Base-by-base conservation (phyloP, 164 flowering plant species). In the Aristolochia californica region DNA sequence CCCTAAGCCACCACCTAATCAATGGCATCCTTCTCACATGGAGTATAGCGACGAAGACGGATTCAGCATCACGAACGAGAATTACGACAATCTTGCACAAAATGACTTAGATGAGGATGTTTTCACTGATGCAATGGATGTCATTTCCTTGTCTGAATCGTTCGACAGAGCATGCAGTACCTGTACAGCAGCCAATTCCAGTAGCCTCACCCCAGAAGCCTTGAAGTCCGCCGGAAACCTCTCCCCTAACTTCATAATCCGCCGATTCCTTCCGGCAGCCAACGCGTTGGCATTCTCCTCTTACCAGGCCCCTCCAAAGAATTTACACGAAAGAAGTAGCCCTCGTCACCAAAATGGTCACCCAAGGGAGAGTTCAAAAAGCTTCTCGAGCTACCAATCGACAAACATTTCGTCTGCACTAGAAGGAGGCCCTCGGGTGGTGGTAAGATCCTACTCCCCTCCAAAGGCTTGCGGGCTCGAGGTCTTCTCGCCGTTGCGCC, bases 191-290 rank as follows among this genome's bases (percentile, higher is more conserved):
- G 58, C 66, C 18, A 60, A 66, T 24, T 18, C 64, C 4, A 65
- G 69, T n/a, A 64, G 72, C 16, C 54, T 72, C 12, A 67, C 69
- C 57, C 45, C 58, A 4, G 64, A 68, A 48, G 68, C 57, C 14
- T 55, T 56, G 0, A 63, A 63, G 48, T 60, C 65, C 0, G 50
- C 57, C 5, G 63, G 67, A 1, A 24, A 52, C 22, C 59, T 48
- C 23, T 72, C 81, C 4, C 83, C 89, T 2, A 77, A 58, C 59
- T 83, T 72, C 74, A 80, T 86, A 12, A 83, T 86, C 34, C 70
- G 68, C 20, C 73, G 94, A 1, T 83, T 83, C 67, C 80, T 86
- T 20, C 86, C 85, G 0, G 89, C 76, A 18, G 85, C 94, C 0
- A 73, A 61, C 45, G 94, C 87, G 40, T 34, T 83, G 62, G 87